Percentiles rank a stretch among this genome's conserved stretches.
Evolutionary conservation across 1,139 yeast species (phyloP).

Genomic region (Blastobotrys ciferrii): DNA sequence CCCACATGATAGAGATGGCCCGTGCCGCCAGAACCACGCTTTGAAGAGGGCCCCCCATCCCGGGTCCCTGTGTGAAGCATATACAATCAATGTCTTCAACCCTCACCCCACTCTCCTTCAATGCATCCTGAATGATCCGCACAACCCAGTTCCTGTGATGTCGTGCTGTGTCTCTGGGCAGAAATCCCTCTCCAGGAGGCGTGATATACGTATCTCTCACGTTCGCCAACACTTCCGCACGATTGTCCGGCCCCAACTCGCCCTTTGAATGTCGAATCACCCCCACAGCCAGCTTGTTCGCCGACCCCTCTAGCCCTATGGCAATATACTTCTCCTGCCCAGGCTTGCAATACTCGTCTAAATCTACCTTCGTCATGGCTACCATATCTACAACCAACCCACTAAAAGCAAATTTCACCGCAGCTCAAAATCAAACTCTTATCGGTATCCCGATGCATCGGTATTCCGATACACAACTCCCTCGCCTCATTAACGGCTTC

Average conservation of each 20-base stretch:
- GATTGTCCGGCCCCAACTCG: constrained; percentile 41
- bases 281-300: constrained; percentile 94
- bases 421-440: too few species aligned
- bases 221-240: constrained; percentile 77
- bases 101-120: constrained; percentile 58
- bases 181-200: constrained; percentile 97
- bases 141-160: constrained; percentile 98
- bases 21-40: constrained; percentile 92
- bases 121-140: constrained; percentile 64
- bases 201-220: constrained; percentile 92
- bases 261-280: constrained; percentile 70
- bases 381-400: too few species aligned
- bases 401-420: too few species aligned
- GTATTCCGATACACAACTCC: too few species aligned
- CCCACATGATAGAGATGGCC: constrained; percentile 76
- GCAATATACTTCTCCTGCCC: constrained; percentile 48
- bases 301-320: constrained; percentile 93
- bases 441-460: too few species aligned
- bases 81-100: constrained; percentile 73
- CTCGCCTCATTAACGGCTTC: too few species aligned
- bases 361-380: constrained; percentile 18
- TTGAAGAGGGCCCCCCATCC: constrained; percentile 98
- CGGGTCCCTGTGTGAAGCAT: constrained; percentile 97
- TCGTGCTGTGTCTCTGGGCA: constrained; percentile 94
- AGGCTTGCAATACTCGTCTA: constrained; percentile 26